Conservation (phyloP, 129 eudicot genomes). For the Flaveria brownii region DNA sequence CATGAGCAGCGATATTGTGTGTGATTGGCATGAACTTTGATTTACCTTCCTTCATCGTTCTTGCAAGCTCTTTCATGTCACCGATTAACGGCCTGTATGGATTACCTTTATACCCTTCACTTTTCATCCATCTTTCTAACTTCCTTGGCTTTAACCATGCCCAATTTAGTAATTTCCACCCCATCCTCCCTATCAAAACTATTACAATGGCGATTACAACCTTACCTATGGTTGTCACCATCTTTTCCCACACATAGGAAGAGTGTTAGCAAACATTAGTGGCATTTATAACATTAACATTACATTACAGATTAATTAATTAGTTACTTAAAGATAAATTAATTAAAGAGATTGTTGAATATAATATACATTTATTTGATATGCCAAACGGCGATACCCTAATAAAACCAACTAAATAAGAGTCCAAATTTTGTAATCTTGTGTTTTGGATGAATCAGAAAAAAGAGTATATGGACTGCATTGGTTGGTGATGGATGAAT, state of each 20-base stretch:
- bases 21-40: background rate
- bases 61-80: slow-evolving; percentile 19
- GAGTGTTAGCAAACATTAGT: background rate
- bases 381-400: background rate
- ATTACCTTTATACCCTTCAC: slow-evolving; percentile 23
- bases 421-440: background rate
- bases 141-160: slow-evolving; percentile 21
- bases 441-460: background rate
- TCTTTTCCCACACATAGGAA: background rate
- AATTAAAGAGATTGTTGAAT: background rate
- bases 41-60: slow-evolving; percentile 4
- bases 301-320: background rate
- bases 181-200: slow-evolving; percentile 10
- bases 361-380: background rate
- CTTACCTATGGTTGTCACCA: background rate
- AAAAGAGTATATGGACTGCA: background rate
- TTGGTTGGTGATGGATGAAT: background rate
- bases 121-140: slow-evolving; percentile 23
- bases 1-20: slow-evolving; percentile 12
- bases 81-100: slow-evolving; percentile 1
- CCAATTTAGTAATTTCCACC: slow-evolving; percentile 21
- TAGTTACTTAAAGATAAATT: background rate
- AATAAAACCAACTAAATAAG: background rate
- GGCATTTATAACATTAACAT: background rate
- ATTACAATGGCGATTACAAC: background rate